Evolutionary conservation across 1,139 yeast genomes (phyloP), one percentile per base, ranked within the genome.

Genomic region (Candida anutae): DNA sequence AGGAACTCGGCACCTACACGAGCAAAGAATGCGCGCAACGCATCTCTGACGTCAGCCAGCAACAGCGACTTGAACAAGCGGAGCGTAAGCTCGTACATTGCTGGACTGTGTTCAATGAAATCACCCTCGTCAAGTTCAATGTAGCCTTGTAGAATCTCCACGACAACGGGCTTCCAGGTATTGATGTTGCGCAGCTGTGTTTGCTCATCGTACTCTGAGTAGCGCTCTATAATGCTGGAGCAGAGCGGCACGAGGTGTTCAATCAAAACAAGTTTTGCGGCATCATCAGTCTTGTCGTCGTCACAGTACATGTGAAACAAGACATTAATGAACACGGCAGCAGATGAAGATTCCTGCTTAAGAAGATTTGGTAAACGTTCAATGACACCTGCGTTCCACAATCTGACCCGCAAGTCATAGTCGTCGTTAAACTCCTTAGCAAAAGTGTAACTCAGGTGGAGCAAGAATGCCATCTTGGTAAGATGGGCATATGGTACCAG

Each of bases 341-440:
- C 81, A 0, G 96, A 76, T 14, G 87, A 77, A 0, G 94, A 78
- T 53, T 93, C 98, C 54, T 93, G 98, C 43, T 84, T 83, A 42
- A 88, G 62, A 42, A 93, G 61, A 46, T 90, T 93, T 14, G 99
- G 98, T 36, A 88, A 67, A 48, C 90, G 81, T 46, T 85, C 94
- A 58, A 88, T 90, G 21, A 87, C 78, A 2, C 96, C 95, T 6
- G 93, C 85, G 46, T 85, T 83, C 79, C 94, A 88, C 27, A 93
- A 63, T 38, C 94, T 65, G 13, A 83, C 81, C 39, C 99, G 66
- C 39, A 90, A 63, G 32, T 85, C 90, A 49, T 82, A 80, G 53
- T 93, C 87, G 37, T 79, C 90, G 51, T 93, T 93, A 63, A 93
- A 93, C 34, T 69, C 74, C 42, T 80, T 74, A 5, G 98, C 84